Percentiles rank a stretch among this genome's conserved stretches.
These are phyloP conservation scores for Debaryomyces hansenii DNA, from an alignment of 805 yeast species.

Conservation along the genomic window DNA sequence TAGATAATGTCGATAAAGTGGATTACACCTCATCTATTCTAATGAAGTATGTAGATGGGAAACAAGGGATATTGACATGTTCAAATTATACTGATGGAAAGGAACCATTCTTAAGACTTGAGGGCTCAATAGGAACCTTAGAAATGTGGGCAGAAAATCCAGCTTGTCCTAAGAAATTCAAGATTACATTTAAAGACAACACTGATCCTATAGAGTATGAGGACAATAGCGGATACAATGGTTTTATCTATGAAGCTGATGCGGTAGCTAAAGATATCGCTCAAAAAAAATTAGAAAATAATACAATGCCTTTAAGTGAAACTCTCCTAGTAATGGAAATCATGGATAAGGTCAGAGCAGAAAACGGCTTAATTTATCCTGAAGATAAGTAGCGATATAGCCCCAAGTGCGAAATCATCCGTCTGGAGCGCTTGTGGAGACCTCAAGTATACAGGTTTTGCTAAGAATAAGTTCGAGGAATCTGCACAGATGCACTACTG, in stretches of 20 bases:
- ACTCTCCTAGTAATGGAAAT: conserved; percentile 45
- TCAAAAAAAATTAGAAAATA: conserved; percentile 37
- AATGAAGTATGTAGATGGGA: conserved; percentile 39
- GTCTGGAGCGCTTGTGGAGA: background rate
- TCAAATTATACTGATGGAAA: conserved; percentile 27
- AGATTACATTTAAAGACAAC: conserved; percentile 30
- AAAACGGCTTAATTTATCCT: conserved; percentile 46
- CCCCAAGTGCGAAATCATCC: background rate
- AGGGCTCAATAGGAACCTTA: conserved; percentile 33
- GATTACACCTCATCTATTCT: conserved; percentile 42
- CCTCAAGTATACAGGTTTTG: no score
- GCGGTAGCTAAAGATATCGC: conserved; percentile 48
- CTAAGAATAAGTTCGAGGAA: background rate
- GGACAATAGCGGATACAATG: conserved; percentile 41
- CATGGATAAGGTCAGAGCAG: conserved; percentile 48
- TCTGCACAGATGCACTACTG: background rate
- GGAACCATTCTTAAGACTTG: conserved; percentile 30
- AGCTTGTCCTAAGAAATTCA: conserved; percentile 31
- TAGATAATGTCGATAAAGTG: conserved; percentile 37
- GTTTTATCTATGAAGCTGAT: conserved; percentile 58
- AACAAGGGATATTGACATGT: conserved; percentile 39
- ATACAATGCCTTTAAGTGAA: conserved; percentile 44
- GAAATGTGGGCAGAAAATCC: conserved; percentile 33
- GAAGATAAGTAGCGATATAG: conserved; percentile 31
- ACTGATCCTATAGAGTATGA: conserved; percentile 24